Conservation (phyloP, 495 filamentous ascomycete genomes). For the Tuber microsphaerosporum region DNA sequence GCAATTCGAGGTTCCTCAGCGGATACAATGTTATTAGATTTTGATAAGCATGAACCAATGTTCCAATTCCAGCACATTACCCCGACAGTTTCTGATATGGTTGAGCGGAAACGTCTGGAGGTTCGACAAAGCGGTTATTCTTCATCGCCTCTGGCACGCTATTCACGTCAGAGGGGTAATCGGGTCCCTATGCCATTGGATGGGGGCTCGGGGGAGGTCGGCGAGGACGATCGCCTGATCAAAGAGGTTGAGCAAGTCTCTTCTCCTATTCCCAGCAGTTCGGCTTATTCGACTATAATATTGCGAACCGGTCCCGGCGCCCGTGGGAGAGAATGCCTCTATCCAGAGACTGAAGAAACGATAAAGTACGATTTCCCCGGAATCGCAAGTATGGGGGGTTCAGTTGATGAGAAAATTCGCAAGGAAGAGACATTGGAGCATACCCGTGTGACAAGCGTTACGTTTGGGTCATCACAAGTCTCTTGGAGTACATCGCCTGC, state of each 20-base stretch:
- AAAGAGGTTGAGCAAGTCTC: constrained; percentile 18
- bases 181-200: too few species aligned
- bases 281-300: constrained; percentile 9
- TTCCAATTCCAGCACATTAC: not conserved
- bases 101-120: not conserved
- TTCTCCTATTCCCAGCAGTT: constrained; percentile 7
- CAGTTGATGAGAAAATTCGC: not conserved
- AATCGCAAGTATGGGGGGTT: not conserved
- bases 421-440: not conserved
- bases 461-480: not conserved
- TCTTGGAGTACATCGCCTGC: not conserved
- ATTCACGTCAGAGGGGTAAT: constrained; percentile 10
- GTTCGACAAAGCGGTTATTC: not conserved
- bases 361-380: not conserved
- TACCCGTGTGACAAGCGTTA: not conserved
- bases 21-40: constrained; percentile 29
- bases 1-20: constrained; percentile 10
- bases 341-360: not conserved
- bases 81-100: not conserved
- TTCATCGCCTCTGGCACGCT: constrained; percentile 24
- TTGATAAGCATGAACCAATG: constrained; percentile 7
- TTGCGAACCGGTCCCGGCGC: not conserved
- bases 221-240: constrained; percentile 2
- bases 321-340: not conserved
- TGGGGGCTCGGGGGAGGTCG: not conserved